Percentiles rank a stretch among this genome's conserved stretches.
These are phyloP conservation scores for Solanum microdontum DNA, from an alignment of 257 asterid species.

Conservation along the genomic window DNA sequence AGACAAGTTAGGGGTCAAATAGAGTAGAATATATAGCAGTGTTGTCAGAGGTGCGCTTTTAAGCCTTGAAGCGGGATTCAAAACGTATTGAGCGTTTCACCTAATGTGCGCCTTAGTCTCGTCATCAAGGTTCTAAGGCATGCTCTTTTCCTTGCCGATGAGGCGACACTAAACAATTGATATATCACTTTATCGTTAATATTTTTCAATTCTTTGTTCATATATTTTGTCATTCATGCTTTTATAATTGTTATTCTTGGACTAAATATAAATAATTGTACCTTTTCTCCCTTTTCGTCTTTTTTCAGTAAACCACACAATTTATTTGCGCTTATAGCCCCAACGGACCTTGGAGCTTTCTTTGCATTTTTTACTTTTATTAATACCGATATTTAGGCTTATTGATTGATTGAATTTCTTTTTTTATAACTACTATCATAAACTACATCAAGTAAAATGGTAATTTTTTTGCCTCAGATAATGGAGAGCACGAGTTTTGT, in stretches of 20 bases:
- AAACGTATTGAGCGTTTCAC: neutral
- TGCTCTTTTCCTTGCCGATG: neutral
- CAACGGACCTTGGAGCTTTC: neutral
- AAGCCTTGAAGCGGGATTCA: neutral
- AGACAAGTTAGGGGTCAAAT: neutral
- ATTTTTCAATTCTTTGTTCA: neutral
- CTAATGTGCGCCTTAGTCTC: neutral
- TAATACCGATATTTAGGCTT: neutral
- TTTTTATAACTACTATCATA: neutral
- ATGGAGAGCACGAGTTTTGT: conserved; percentile 55
- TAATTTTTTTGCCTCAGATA: conserved; percentile 35
- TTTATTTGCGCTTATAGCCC: neutral
- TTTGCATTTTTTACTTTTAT: too few species aligned
- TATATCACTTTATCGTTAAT: too few species aligned
- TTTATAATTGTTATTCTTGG: neutral
- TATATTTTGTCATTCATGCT: neutral
- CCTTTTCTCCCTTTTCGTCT: neutral
- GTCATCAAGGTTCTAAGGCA: neutral
- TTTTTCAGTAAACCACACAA: neutral
- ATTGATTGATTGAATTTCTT: neutral
- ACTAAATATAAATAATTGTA: neutral
- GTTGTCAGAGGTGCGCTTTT: neutral
- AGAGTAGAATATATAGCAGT: neutral
- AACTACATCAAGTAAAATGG: neutral
- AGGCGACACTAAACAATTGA: neutral